Evolutionary conservation across 2,329 filamentous ascomycete genomes (phyloP).

Genomic region (Fusarium tupiense): DNA sequence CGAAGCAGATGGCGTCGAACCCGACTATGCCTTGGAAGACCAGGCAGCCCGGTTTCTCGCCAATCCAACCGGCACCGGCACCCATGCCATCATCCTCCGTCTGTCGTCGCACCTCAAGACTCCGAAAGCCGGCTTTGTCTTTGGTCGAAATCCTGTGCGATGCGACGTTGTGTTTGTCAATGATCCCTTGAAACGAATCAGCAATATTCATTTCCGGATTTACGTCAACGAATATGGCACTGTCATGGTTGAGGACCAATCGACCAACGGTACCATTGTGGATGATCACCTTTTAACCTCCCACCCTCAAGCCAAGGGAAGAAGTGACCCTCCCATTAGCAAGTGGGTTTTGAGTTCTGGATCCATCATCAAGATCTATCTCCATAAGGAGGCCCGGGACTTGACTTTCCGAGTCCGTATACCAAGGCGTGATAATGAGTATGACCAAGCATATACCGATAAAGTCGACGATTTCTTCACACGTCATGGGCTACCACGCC

Average conservation of each 20-base stretch:
- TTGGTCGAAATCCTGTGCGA: conserved; percentile 77
- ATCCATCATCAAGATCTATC: conserved; percentile 75
- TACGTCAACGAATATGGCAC: conserved; percentile 87
- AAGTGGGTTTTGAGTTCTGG: conserved; percentile 75
- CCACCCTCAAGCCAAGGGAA: conserved; percentile 50
- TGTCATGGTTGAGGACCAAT: conserved; percentile 92
- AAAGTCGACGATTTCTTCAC: conserved; percentile 76
- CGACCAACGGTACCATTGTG: conserved; percentile 94
- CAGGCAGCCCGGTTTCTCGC: conserved; percentile 57
- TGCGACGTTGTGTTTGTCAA: conserved; percentile 78
- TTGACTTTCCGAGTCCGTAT: conserved; percentile 88
- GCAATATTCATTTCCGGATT: conserved; percentile 96
- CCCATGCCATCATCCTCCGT: conserved; percentile 79
- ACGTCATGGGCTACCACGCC: conserved; percentile 46
- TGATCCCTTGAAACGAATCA: conserved; percentile 78
- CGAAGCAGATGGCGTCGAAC: conserved; percentile 59
- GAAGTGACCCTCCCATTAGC: conserved; percentile 47
- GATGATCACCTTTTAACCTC: conserved; percentile 73
- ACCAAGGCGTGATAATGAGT: conserved; percentile 75
- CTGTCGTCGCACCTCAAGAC: conserved; percentile 79
- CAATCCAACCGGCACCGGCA: conserved; percentile 59
- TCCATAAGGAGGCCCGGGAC: conserved; percentile 63
- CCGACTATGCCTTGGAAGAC: conserved; percentile 63
- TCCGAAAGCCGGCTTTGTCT: conserved; percentile 78
- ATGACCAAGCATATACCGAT: conserved; percentile 70